phyloP scores from a whole-genome alignment of 2,329 filamentous ascomycete genomes.

The Malbranchea zuffiana region DNA sequence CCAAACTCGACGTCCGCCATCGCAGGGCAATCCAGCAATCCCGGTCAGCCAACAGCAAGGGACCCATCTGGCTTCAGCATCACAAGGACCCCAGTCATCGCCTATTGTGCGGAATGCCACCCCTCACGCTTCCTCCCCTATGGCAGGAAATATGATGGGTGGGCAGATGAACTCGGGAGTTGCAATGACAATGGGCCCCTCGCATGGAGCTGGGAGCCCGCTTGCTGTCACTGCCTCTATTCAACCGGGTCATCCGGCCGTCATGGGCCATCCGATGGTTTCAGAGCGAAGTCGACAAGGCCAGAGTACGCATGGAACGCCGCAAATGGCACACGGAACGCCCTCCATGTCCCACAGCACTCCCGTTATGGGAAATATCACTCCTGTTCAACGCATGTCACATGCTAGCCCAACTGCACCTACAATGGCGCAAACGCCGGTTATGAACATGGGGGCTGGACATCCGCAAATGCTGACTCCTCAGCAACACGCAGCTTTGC shows the following conservation, averaged over 20 bases:
- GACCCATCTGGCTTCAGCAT: constrained; percentile 23
- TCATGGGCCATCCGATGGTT: constrained; percentile 37
- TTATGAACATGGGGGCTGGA: constrained; percentile 36
- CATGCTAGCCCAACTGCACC: constrained; percentile 37
- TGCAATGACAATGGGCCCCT: constrained; percentile 36
- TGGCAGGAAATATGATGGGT: constrained; percentile 31
- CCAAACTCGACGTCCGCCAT: constrained; percentile 44
- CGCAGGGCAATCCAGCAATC: constrained; percentile 29
- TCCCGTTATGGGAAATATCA: constrained; percentile 38
- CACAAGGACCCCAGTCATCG: constrained; percentile 37
- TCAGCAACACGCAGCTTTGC: constrained; percentile 23
- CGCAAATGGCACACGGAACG: constrained; percentile 38
- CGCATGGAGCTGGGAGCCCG: constrained; percentile 38
- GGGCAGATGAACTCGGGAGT: constrained; percentile 29
- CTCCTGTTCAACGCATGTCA: constrained; percentile 37
- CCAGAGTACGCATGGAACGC: constrained; percentile 38
- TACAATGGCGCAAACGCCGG: constrained; percentile 34
- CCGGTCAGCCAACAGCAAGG: constrained; percentile 22
- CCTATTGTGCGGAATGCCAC: constrained; percentile 39
- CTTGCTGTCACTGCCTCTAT: constrained; percentile 36
- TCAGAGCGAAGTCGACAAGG: constrained; percentile 37
- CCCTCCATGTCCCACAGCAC: constrained; percentile 38
- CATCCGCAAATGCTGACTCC: constrained; percentile 34
- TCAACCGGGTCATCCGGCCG: constrained; percentile 38
- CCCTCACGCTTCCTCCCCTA: constrained; percentile 37